phyloP scores from a whole-genome alignment of 495 filamentous ascomycete species.

The Xylaria palmicola region DNA sequence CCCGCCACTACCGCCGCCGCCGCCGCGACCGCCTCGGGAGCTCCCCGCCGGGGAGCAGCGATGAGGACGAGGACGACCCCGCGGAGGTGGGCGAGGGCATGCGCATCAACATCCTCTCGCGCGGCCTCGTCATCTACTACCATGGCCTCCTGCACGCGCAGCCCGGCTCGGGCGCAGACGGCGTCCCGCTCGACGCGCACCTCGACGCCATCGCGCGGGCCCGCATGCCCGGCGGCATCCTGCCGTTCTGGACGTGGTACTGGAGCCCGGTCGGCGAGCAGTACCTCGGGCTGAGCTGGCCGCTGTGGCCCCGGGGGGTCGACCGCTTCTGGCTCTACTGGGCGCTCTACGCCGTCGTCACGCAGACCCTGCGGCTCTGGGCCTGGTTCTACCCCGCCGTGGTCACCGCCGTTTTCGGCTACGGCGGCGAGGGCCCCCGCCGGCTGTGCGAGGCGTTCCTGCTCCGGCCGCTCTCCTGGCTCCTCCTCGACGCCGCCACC shows the following conservation, averaged over 20 bases:
- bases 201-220: not conserved
- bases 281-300: not conserved
- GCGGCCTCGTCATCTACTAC: slow-evolving; percentile 38
- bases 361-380: not conserved
- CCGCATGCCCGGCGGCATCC: not conserved
- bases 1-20: too few species aligned
- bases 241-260: not conserved
- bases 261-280: not conserved
- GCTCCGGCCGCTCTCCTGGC: not conserved
- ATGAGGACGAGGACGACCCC: not conserved
- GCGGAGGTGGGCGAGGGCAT: slow-evolving; percentile 22
- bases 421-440: too few species aligned
- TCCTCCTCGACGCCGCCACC: slow-evolving; percentile 4
- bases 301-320: not conserved
- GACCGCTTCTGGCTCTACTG: slow-evolving; percentile 5
- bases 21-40: too few species aligned
- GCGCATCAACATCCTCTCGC: slow-evolving; percentile 23
- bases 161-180: not conserved
- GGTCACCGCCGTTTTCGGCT: too few species aligned
- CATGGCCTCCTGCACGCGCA: slow-evolving; percentile 25
- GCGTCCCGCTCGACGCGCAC: slow-evolving; percentile 18
- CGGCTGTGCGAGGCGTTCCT: not conserved
- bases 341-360: not conserved
- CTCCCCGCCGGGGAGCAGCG: too few species aligned
- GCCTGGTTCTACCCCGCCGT: too few species aligned